Evolutionary conservation across 2,329 filamentous ascomycete genomes (phyloP).

Genomic region (Ophiosphaerella herpotricha): DNA sequence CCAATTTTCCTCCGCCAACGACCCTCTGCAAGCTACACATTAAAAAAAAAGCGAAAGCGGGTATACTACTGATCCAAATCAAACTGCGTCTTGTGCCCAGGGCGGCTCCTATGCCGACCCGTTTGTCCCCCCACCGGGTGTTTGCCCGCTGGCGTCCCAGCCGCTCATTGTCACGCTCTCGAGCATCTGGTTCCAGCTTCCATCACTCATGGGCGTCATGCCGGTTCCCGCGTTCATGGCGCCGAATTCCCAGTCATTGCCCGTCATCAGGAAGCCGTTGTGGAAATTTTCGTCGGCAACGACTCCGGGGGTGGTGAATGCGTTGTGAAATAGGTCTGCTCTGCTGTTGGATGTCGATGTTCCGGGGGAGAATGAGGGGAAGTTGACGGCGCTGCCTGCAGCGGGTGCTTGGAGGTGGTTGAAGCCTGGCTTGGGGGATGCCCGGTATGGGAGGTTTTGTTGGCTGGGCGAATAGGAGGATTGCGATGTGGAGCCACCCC

Average conservation of each 20-base stretch:
- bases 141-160: slow-evolving; percentile 25
- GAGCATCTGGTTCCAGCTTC: slow-evolving; percentile 43
- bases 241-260: slow-evolving; percentile 41
- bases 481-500: slow-evolving; percentile 40
- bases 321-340: slow-evolving; percentile 10
- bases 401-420: neutral
- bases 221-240: slow-evolving; percentile 27
- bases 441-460: slow-evolving; percentile 34
- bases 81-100: too few relatives aligned
- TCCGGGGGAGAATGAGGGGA: slow-evolving; percentile 4
- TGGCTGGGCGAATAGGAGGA: slow-evolving; percentile 43
- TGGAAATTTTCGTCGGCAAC: slow-evolving; percentile 19
- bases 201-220: slow-evolving; percentile 41
- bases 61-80: too few relatives aligned
- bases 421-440: slow-evolving; percentile 28
- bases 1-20: too few relatives aligned
- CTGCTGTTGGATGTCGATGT: slow-evolving; percentile 4
- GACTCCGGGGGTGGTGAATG: slow-evolving; percentile 6
- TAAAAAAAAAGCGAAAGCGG: too few relatives aligned
- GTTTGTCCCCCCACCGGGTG: too few relatives aligned
- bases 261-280: slow-evolving; percentile 25
- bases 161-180: slow-evolving; percentile 40
- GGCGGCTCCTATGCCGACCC: too few relatives aligned
- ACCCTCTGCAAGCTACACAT: too few relatives aligned
- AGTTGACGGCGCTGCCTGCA: neutral